Percentiles rank a stretch among this genome's conserved stretches.
phyloP scores from a whole-genome alignment of 768 basidiomycete genomes.

The Podaxis pistillaris region DNA sequence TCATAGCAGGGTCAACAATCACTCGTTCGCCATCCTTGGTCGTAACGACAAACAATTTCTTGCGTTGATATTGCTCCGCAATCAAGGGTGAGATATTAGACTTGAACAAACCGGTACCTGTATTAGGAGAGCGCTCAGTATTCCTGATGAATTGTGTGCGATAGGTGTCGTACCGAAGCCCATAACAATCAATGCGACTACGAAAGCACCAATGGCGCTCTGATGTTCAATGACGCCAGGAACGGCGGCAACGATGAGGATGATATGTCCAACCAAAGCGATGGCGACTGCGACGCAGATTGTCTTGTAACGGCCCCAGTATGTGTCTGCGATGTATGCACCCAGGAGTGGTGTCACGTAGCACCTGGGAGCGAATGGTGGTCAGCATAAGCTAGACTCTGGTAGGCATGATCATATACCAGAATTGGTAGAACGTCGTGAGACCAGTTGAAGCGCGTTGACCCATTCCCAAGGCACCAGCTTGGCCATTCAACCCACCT shows the following conservation, averaged over 20 bases:
- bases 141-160: not conserved
- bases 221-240: conserved; percentile 62
- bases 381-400: not conserved
- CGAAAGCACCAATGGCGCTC: conserved; percentile 50
- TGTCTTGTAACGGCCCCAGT: conserved; percentile 69
- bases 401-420: conserved; percentile 34
- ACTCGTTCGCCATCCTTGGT: conserved; percentile 63
- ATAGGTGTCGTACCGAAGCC: conserved; percentile 34
- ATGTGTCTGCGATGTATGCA: conserved; percentile 66
- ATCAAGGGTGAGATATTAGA: conserved; percentile 75
- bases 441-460: conserved; percentile 74
- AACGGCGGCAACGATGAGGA: conserved; percentile 64
- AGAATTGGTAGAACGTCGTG: conserved; percentile 70
- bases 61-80: conserved; percentile 70
- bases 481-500: conserved; percentile 48
- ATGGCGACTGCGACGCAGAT: conserved; percentile 54
- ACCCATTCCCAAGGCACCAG: conserved; percentile 66
- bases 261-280: conserved; percentile 59
- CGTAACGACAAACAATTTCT: conserved; percentile 48
- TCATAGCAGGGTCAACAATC: conserved; percentile 70
- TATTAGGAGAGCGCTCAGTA: conserved; percentile 15
- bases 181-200: conserved; percentile 61
- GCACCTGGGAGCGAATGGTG: conserved; percentile 34
- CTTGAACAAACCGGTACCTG: conserved; percentile 72
- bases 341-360: conserved; percentile 61